Evolutionary conservation across 139 green algal species (phyloP), one percentile per base, ranked within the genome.

Genomic region (Chlamydomonas incerta): DNA sequence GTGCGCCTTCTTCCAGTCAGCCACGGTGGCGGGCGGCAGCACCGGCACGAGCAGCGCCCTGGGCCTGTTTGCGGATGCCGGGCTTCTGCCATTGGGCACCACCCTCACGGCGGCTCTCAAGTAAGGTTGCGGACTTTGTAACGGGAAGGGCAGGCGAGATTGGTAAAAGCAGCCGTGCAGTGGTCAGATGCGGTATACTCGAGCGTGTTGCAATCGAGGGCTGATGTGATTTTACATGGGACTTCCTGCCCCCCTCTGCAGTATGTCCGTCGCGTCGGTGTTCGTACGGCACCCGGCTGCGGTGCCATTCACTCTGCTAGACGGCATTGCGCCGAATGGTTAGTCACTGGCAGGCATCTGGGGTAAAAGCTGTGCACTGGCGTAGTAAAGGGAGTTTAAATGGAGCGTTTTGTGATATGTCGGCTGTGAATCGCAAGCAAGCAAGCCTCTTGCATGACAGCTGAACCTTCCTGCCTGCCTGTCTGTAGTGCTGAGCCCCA

Each of bases 301-400:
- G 5, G 63, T 74, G 41, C 46, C 37, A 3, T 83, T 67, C 77
- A 50, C 23, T 0, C 31, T 74, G 8, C 50, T 17, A 9, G 77
- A 83, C 18, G 63, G 77, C 26, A 83, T 52, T 31, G 77, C 18
- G 5, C 35, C 28, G 29, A 72, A 72, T 37, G 75, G 75, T 83
- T 28, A 72, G 60, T 57, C 11, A 10, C 14, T 57, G 50, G 10
- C 11, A 57, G 50, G 50, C n/a, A n/a, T n/a, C n/a, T n/a, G n/a
- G n/a, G n/a, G n/a, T n/a, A n/a, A n/a, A n/a, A n/a, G n/a, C n/a
- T n/a, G n/a, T n/a, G n/a, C n/a, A n/a, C n/a, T n/a, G n/a, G n/a
- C n/a, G n/a, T n/a, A n/a, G n/a, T n/a, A n/a, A n/a, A n/a, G n/a
- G n/a, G n/a, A n/a, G n/a, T n/a, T n/a, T n/a, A n/a, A n/a, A n/a